A percentile compares a stretch with the other conserved stretches of the same genome.
phyloP scores from a whole-genome alignment of 225 moss, liverwort and hornwort species.

The Bryoerythrophyllum caledonicum region DNA sequence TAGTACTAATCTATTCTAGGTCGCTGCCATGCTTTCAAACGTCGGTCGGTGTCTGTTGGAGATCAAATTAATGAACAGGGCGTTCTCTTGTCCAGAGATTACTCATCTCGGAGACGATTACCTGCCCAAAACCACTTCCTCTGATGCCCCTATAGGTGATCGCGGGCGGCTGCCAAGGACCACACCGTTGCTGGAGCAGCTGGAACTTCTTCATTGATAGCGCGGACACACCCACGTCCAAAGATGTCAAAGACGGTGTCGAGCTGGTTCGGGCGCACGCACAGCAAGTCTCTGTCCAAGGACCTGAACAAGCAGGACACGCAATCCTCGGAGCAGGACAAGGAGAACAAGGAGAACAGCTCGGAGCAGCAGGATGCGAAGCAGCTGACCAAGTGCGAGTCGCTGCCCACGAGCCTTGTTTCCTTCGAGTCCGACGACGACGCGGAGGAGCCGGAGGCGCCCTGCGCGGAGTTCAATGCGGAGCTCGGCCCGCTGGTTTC shows the following conservation, averaged over 20 bases:
- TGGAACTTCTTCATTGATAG: constrained; percentile 1
- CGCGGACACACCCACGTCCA: neutral
- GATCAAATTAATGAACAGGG: neutral
- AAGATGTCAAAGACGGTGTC: constrained; percentile 63
- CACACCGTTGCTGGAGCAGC: constrained; percentile 19
- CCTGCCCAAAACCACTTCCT: constrained; percentile 4
- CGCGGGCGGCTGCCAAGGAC: constrained; percentile 41
- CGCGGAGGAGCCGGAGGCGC: constrained; percentile 30
- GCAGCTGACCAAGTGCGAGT: constrained; percentile 44
- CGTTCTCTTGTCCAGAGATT: neutral
- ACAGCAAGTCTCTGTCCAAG: constrained; percentile 51
- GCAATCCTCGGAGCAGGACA: constrained; percentile 41
- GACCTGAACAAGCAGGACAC: constrained; percentile 38
- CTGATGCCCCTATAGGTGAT: constrained; percentile 50
- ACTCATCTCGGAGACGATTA: neutral
- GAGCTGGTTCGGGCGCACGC: constrained; percentile 55
- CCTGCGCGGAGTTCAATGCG: constrained; percentile 40
- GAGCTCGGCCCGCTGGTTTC: constrained; percentile 60
- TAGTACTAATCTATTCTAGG: neutral
- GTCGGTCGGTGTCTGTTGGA: neutral
- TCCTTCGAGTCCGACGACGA: constrained; percentile 51
- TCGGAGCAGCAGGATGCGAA: constrained; percentile 26
- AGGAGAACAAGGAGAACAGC: constrained; percentile 51
- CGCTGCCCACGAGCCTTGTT: constrained; percentile 34
- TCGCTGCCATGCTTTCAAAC: neutral